phyloP scores from a whole-genome alignment of 2,329 filamentous ascomycete species.

The Ophiostoma montium region DNA sequence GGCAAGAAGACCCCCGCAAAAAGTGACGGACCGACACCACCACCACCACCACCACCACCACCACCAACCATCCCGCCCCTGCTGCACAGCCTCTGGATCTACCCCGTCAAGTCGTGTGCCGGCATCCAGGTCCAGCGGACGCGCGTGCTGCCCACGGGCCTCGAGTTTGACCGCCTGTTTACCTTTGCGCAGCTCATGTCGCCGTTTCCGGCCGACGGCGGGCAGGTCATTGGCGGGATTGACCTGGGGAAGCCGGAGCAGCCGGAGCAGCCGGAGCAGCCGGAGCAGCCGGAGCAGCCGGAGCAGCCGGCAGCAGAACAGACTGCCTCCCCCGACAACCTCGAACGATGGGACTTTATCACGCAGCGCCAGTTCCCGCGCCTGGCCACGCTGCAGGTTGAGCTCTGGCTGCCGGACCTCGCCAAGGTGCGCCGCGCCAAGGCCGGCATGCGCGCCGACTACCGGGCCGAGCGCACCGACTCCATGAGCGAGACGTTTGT shows the following conservation, averaged over 20 bases:
- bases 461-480: conserved; percentile 23
- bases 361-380: conserved; percentile 55
- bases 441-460: conserved; percentile 9
- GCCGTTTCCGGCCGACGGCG: conserved; percentile 28
- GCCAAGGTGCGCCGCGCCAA: conserved; percentile 33
- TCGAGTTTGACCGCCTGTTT: conserved; percentile 72
- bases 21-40: neutral
- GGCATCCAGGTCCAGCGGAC: conserved; percentile 58
- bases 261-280: neutral
- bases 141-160: conserved; percentile 51
- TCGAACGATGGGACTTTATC: conserved; percentile 52
- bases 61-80: conserved; percentile 9
- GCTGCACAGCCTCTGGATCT: conserved; percentile 57
- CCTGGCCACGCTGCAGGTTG: conserved; percentile 54
- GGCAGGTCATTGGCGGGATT: conserved; percentile 9
- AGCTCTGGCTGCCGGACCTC: conserved; percentile 56
- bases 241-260: neutral
- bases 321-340: conserved; percentile 17
- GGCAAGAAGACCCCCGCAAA: neutral
- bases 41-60: conserved; percentile 7
- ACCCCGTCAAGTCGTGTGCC: conserved; percentile 71
- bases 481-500: conserved; percentile 41
- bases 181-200: conserved; percentile 57
- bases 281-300: conserved; percentile 20
- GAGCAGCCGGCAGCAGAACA: no score